A percentile compares a stretch with the other conserved stretches of the same genome.
These are phyloP conservation scores for Actinomortierella ambigua DNA, from an alignment of 371 early-diverging fungal species.

Conservation along the genomic window DNA sequence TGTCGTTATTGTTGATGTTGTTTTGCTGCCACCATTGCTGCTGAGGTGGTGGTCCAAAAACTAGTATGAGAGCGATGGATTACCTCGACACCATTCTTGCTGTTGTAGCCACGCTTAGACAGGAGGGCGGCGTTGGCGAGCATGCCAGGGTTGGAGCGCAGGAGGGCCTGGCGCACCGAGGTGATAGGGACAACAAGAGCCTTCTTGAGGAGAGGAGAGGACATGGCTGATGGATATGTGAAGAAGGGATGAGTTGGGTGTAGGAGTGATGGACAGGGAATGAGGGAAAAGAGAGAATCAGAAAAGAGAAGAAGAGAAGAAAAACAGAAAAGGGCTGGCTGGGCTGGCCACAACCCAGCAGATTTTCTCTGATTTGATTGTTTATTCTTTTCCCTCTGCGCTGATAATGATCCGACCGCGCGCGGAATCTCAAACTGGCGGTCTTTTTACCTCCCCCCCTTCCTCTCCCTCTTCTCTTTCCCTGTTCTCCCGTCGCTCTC, in stretches of 20 bases:
- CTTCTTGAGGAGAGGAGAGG: conserved; percentile 25
- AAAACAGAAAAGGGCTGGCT: background rate
- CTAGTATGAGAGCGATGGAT: background rate
- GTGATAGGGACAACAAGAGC: conserved; percentile 46
- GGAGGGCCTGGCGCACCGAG: conserved; percentile 40
- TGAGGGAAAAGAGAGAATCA: background rate
- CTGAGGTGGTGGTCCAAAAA: too few species aligned
- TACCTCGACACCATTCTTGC: conserved; percentile 46
- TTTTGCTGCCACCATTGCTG: too few species aligned
- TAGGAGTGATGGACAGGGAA: conserved; percentile 4
- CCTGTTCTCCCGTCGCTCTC: too few species aligned
- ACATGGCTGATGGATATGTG: conserved; percentile 16
- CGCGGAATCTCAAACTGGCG: too few species aligned
- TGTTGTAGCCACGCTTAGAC: conserved; percentile 43
- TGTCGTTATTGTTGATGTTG: too few species aligned
- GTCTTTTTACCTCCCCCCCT: too few species aligned
- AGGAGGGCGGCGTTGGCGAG: conserved; percentile 34
- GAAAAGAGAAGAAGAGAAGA: background rate
- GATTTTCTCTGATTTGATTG: too few species aligned
- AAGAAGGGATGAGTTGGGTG: conserved; percentile 2
- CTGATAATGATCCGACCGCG: too few species aligned
- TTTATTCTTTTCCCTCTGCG: too few species aligned
- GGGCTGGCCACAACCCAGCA: too few species aligned
- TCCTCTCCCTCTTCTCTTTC: too few species aligned
- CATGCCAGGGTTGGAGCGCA: conserved; percentile 38